Evolutionary conservation across 192 early-diverging fungal genomes (phyloP).

Genomic region (Entomortierella beljakovae): DNA sequence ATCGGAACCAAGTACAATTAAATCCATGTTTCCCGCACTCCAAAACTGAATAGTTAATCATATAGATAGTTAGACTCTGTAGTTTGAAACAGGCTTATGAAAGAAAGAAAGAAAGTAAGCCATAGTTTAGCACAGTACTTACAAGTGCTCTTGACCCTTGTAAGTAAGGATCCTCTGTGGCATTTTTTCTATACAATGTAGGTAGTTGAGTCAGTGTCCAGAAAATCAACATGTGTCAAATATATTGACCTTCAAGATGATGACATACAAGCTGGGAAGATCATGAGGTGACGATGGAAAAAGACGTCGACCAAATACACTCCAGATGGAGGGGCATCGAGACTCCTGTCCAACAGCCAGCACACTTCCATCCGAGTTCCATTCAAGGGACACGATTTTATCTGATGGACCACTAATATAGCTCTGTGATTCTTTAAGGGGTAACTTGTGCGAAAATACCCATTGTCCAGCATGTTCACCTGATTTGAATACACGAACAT

Average conservation of each 20-base stretch:
- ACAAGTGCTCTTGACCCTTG: conserved; percentile 68
- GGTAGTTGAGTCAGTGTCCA: background rate
- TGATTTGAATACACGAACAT: conserved; percentile 49
- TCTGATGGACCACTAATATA: conserved; percentile 20
- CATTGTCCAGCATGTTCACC: conserved; percentile 51
- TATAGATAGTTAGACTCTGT: too few species aligned
- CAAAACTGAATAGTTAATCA: conserved; percentile 67
- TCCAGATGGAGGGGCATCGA: conserved; percentile 82
- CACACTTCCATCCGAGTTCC: conserved; percentile 80
- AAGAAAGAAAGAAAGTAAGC: too few species aligned
- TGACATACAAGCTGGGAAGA: conserved; percentile 49
- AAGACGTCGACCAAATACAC: conserved; percentile 76
- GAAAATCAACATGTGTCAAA: background rate
- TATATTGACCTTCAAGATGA: background rate
- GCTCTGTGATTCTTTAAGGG: conserved; percentile 42
- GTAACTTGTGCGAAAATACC: conserved; percentile 49
- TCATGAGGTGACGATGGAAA: conserved; percentile 69
- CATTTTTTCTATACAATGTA: conserved; percentile 32
- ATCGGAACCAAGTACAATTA: conserved; percentile 71
- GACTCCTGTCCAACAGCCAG: conserved; percentile 75
- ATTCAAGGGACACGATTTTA: conserved; percentile 61
- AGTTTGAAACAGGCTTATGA: background rate
- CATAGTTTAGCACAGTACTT: conserved; percentile 15
- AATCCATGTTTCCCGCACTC: conserved; percentile 73
- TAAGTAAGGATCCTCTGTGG: conserved; percentile 69